phyloP scores from a whole-genome alignment of 1,284 basidiomycete genomes.

The Tylopilus sp. region DNA sequence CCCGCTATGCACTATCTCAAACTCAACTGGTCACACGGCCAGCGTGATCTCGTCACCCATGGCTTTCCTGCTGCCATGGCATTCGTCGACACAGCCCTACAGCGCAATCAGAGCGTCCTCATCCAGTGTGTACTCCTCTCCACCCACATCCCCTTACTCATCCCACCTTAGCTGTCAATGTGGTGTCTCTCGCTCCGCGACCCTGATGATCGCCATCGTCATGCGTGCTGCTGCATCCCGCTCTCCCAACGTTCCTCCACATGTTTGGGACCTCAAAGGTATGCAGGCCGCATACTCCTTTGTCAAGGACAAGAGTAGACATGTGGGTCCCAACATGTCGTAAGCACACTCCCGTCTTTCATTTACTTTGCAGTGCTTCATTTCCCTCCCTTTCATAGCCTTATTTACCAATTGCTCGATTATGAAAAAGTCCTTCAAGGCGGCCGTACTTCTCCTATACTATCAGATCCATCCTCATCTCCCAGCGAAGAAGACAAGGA shows the following conservation, averaged over 20 bases:
- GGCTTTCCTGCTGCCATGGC: conserved; percentile 79
- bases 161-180: conserved; percentile 77
- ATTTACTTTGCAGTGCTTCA: conserved; percentile 21
- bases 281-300: conserved; percentile 94
- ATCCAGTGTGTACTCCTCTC: conserved; percentile 67
- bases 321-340: conserved; percentile 95
- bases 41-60: conserved; percentile 76
- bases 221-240: conserved; percentile 87
- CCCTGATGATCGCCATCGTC: conserved; percentile 88
- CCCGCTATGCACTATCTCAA: conserved; percentile 89
- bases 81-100: conserved; percentile 76
- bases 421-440: conserved; percentile 80
- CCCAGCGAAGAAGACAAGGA: conserved; percentile 73
- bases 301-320: conserved; percentile 85
- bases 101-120: conserved; percentile 73
- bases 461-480: conserved; percentile 51
- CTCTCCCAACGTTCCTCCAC: conserved; percentile 61
- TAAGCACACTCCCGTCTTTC: conserved; percentile 46
- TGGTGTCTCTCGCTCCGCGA: conserved; percentile 93
- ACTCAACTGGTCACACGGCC: conserved; percentile 92
- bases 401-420: conserved; percentile 95
- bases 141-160: conserved; percentile 14
- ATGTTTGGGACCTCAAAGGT: conserved; percentile 75
- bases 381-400: conserved; percentile 44
- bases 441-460: conserved; percentile 45